These are phyloP conservation scores for Speleostelium caveatum DNA, from an alignment of 78 protist genomes.

Conservation along the genomic window DNA sequence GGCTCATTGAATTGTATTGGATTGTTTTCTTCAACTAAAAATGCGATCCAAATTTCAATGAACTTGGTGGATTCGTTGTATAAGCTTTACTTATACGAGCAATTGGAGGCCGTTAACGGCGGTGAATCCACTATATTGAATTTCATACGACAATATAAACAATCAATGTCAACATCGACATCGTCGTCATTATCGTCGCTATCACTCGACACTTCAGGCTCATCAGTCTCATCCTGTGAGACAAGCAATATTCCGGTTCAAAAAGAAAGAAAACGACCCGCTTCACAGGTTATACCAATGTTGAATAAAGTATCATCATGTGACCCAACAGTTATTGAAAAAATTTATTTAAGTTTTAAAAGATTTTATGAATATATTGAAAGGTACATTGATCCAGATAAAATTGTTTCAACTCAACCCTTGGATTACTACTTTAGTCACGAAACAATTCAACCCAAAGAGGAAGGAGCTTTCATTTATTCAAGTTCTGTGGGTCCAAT, in stretches of 20 bases:
- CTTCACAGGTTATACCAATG: not conserved
- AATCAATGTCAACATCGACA: not conserved
- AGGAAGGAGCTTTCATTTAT: constrained; percentile 31
- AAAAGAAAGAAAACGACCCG: not conserved
- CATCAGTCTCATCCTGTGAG: not conserved
- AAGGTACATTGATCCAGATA: not conserved
- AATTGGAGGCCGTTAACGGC: not conserved
- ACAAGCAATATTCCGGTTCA: not conserved
- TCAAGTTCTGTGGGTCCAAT: constrained; percentile 35
- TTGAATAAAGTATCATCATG: no score
- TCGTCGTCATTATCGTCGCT: no score
- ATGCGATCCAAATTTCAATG: not conserved
- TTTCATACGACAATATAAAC: not conserved
- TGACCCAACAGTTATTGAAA: not conserved
- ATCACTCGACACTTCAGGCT: no score
- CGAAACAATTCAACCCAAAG: constrained; percentile 14
- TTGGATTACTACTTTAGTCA: constrained; percentile 4
- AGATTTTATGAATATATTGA: not conserved
- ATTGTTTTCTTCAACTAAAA: not conserved
- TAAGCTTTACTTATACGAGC: not conserved
- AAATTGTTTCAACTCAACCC: not conserved
- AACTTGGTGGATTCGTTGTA: no score
- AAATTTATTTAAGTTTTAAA: not conserved
- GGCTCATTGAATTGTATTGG: constrained; percentile 10
- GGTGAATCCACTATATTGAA: not conserved